Evolutionary conservation across 2,329 filamentous ascomycete genomes (phyloP).

Genomic region (Rhytidhysteron rufulum): DNA sequence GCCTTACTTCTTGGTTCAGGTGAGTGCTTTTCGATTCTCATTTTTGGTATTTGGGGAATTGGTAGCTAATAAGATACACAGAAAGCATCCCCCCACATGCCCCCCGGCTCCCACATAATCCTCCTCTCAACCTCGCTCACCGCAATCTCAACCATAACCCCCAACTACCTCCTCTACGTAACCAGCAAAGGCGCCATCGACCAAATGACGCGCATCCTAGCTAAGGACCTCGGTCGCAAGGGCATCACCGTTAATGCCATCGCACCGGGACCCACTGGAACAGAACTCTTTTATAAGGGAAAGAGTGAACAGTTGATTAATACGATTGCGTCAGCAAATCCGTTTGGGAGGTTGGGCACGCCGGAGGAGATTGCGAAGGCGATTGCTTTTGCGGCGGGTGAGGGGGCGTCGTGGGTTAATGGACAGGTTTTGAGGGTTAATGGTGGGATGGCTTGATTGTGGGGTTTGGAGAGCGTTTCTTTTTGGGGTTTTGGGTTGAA

Average conservation of each 20-base stretch:
- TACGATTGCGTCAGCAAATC: constrained; percentile 16
- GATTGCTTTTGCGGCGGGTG: constrained; percentile 17
- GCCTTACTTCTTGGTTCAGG: constrained; percentile 49
- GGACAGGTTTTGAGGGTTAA: constrained; percentile 26
- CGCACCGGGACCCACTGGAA: constrained; percentile 53
- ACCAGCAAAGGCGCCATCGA: constrained; percentile 59
- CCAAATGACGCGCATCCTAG: constrained; percentile 53
- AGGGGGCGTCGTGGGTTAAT: constrained; percentile 20
- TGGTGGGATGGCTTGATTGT: constrained; percentile 20
- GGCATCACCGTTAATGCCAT: constrained; percentile 52
- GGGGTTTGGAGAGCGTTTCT: too few relatives aligned
- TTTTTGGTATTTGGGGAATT: neutral
- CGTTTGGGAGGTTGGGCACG: constrained; percentile 15
- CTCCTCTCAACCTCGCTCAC: constrained; percentile 18
- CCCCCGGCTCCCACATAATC: constrained; percentile 11
- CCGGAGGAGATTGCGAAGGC: constrained; percentile 23
- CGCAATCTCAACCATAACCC: constrained; percentile 10
- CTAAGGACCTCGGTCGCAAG: constrained; percentile 53
- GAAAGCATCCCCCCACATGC: constrained; percentile 22
- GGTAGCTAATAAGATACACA: constrained; percentile 3
- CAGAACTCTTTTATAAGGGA: constrained; percentile 51
- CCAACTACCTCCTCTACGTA: constrained; percentile 40
- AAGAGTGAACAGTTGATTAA: constrained; percentile 29
- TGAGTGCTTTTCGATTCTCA: neutral
- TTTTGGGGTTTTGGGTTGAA: too few relatives aligned